Percentiles rank a stretch among this genome's conserved stretches.
These are phyloP conservation scores for Trichoderma pleuroti DNA, from an alignment of 2,329 filamentous ascomycete genomes.

Conservation along the genomic window DNA sequence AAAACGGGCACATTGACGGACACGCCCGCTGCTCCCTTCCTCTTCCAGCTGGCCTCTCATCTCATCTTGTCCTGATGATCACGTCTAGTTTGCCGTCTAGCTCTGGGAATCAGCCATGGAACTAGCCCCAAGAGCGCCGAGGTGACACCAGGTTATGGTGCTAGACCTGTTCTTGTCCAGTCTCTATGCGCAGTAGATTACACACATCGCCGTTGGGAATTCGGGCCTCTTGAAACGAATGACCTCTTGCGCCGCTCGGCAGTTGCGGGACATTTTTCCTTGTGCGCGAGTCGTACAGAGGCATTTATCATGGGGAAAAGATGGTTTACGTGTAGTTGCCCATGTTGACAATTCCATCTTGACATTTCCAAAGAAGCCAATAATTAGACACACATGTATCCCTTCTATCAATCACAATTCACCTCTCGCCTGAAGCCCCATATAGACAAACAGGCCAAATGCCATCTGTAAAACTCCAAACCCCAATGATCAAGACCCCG, in stretches of 20 bases:
- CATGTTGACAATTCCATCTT: not conserved
- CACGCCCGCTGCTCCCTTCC: not conserved
- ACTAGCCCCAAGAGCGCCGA: not conserved
- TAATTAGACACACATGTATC: not conserved
- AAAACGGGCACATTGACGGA: not conserved
- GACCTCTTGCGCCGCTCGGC: not conserved
- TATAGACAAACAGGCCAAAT: not conserved
- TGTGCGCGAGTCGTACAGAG: not conserved
- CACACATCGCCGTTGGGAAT: not conserved
- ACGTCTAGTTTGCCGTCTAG: not conserved
- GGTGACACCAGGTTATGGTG: not conserved
- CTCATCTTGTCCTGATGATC: not conserved
- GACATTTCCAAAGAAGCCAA: not conserved
- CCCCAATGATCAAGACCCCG: not conserved
- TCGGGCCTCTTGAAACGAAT: not conserved
- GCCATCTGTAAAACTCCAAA: slow-evolving; percentile 8
- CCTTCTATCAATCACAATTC: not conserved
- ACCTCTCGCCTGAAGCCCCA: not conserved
- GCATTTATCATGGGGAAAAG: too few species aligned
- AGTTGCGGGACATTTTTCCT: not conserved
- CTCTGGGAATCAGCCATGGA: not conserved
- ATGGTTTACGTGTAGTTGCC: too few species aligned
- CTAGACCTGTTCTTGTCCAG: not conserved
- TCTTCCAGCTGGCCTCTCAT: not conserved
- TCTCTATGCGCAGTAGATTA: not conserved